These are phyloP conservation scores for Chalciporus sp. DNA, from an alignment of 1,284 basidiomycete genomes.

Conservation along the genomic window DNA sequence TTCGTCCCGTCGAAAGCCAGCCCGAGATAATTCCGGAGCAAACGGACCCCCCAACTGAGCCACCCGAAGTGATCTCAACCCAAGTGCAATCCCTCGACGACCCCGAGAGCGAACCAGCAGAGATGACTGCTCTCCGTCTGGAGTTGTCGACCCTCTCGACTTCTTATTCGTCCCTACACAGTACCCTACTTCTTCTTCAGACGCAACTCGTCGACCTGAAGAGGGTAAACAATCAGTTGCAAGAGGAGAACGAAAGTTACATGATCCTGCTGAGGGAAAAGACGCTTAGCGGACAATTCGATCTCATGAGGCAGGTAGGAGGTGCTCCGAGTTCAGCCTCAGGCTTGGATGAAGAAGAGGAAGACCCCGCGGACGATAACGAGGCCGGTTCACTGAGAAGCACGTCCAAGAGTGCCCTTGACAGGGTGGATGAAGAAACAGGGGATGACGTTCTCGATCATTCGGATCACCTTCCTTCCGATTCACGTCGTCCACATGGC, in stretches of 20 bases:
- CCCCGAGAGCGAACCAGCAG: constrained; percentile 73
- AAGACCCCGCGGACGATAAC: constrained; percentile 45
- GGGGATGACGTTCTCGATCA: constrained; percentile 37
- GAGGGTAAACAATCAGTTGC: constrained; percentile 77
- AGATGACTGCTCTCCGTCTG: constrained; percentile 78
- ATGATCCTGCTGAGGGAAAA: constrained; percentile 88
- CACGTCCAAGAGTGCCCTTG: constrained; percentile 53
- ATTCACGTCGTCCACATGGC: constrained; percentile 46
- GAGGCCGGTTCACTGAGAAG: constrained; percentile 61
- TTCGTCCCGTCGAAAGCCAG: constrained; percentile 25
- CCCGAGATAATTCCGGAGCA: constrained; percentile 27
- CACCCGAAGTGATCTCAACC: constrained; percentile 24
- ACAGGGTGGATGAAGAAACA: constrained; percentile 59
- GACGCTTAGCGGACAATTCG: constrained; percentile 85
- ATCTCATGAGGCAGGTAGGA: constrained; percentile 69
- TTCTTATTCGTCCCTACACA: constrained; percentile 77
- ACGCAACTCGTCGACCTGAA: constrained; percentile 77
- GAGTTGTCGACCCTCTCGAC: constrained; percentile 82
- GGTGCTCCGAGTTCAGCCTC: constrained; percentile 43
- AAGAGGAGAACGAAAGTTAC: constrained; percentile 95
- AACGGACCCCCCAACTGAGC: constrained; percentile 35
- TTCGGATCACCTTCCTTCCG: constrained; percentile 41
- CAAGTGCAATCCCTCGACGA: constrained; percentile 52
- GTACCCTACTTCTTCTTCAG: constrained; percentile 73
- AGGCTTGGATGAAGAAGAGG: constrained; percentile 52